Base-by-base conservation (phyloP, 2,329 filamentous ascomycete species). In the Claviceps paspali region DNA sequence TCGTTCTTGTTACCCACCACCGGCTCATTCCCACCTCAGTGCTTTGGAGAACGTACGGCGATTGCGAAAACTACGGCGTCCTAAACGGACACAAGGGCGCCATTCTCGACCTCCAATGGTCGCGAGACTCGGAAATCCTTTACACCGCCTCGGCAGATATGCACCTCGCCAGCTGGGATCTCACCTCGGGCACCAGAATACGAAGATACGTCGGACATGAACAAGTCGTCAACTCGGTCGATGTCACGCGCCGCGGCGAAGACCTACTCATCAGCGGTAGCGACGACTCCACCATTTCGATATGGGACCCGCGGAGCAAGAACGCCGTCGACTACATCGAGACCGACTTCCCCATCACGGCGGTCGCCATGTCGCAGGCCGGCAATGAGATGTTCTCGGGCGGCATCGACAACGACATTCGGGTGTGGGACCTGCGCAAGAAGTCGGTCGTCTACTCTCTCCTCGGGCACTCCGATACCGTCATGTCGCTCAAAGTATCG, bases 341-440 rank as follows among this genome's bases (percentile, higher is more conserved):
- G 53, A 94, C 87, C 1, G 81, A 91, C 43, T 93, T 92, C 42
- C 91, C 91, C 1, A 76, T 98, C 39, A 96, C 91, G 2, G 82
- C 88, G 0, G 76, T 96, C 5, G 84, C 86, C 12, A 67, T 96
- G n/a, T 80, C 87, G 1, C 86, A 94, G 55, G 86, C 88, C 2
- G 91, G 91, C 14, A 94, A 94, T 55, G 91, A 96, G 61, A 75
- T 98, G 19, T 98, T 91, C 57, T 82, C 83, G 6, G 88, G 88
- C 33, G 83, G 87, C 17, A 95, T 98, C 48, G 91, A 96, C 62
- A 95, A 96, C 53, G 86, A 92, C 49, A 93, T 98, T 55, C 85
- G 87, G 50, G 87, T 93, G 15, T 98, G 91, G 88, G 91, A 98
- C 59, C 63, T 96, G 52, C 77, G 91, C 47, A 96, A 94, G 65